Evolutionary conservation across 768 basidiomycete species (phyloP), one percentile per base, ranked within the genome.

Genomic region (Boletus sensibilis): DNA sequence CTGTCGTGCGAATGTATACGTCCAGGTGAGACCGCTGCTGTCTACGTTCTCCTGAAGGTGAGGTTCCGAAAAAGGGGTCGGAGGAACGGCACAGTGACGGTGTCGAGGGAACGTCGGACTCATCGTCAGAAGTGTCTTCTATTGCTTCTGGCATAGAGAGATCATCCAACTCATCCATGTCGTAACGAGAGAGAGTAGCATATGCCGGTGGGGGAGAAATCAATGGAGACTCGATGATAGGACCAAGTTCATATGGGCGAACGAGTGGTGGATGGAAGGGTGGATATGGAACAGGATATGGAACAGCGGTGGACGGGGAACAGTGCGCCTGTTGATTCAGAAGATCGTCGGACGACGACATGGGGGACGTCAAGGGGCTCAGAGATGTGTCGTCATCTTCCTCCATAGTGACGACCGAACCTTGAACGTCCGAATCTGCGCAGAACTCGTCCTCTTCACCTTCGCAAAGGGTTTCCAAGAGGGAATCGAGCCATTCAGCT

Each of bases 121-220:
- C 90, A 75, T 92, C 90, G 74, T 92, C 90, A 43, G 90, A 92
- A 37, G 80, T 82, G 72, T 92, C 90, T 70, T 91, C 89, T 78
- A 91, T 88, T 40, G 88, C 84, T 66, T 91, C 90, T 42, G 88
- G 89, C 41, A 90, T 82, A 29, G 86, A 76, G 33, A 84, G 78
- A 65, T 87, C 86, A 64, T 87, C 87, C 60, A 82, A 65, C 72
- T 88, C 84, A 72, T 87, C 82, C 63, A 70, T 67, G 57, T 83
- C 78, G 66, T 79, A 80, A 62, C 86, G 87, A 53, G 89, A 84
- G 43, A 87, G 77, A 44, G 86, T 78, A 67, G 83, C 80, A 75
- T 73, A 76, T 57, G 68, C 65, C 23, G 68, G 61, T 16, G 67
- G 61, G 37, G 61, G 56, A 62, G 80, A 75, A 55, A 75, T 68